These are phyloP conservation scores for Pseudogymnoascus sp. DNA, from an alignment of 2,329 filamentous ascomycete genomes.

Conservation along the genomic window DNA sequence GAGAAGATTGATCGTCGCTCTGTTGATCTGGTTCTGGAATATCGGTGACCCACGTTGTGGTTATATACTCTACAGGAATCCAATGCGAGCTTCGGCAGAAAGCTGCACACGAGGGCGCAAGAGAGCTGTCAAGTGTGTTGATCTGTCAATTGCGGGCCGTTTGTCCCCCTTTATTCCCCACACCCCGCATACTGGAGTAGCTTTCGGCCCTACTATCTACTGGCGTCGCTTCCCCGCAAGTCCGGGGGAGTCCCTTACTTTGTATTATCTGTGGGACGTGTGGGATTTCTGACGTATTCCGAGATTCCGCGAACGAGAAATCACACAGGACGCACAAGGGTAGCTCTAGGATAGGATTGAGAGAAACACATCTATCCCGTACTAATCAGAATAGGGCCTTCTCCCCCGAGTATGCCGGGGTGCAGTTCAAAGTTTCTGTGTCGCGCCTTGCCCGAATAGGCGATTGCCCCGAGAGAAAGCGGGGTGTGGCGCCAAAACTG, in stretches of 20 bases:
- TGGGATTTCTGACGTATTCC: neutral
- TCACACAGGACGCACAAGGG: neutral
- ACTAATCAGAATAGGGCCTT: neutral
- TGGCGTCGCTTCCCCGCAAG: neutral
- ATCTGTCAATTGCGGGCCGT: slow-evolving; percentile 4
- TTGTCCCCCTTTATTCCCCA: slow-evolving; percentile 1
- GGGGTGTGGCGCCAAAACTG: slow-evolving; percentile 2
- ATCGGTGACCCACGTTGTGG: neutral
- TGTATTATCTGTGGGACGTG: neutral
- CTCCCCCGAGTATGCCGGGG: neutral
- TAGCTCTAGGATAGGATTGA: neutral
- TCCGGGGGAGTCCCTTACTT: slow-evolving; percentile 3
- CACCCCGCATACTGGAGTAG: slow-evolving; percentile 1
- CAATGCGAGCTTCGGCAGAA: neutral
- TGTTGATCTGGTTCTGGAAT: slow-evolving; percentile 6
- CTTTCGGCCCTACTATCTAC: neutral
- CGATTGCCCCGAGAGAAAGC: neutral
- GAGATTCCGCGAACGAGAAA: neutral
- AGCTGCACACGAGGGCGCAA: neutral
- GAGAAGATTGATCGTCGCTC: neutral
- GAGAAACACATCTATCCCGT: neutral
- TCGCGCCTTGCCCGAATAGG: neutral
- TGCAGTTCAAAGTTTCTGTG: neutral
- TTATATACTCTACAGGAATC: neutral
- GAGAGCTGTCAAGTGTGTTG: neutral